Conservation (phyloP, 305 asterid species). For the Fraxinus ornus region DNA sequence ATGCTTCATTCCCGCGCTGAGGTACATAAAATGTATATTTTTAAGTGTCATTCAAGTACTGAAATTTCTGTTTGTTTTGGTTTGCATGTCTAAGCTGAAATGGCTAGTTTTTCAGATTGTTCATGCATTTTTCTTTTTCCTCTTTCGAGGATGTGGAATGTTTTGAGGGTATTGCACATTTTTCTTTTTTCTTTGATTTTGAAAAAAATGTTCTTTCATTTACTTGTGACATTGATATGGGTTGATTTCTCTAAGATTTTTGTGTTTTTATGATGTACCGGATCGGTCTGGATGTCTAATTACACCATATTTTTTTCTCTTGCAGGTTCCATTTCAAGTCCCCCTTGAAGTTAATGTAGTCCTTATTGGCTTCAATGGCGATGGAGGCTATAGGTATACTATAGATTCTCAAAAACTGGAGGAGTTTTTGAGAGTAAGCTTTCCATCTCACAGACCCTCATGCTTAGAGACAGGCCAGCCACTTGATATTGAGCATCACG, state of each 20-base stretch:
- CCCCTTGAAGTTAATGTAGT: slow-evolving; percentile 96
- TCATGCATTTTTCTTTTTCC: background rate
- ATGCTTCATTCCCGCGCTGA: slow-evolving; percentile 96
- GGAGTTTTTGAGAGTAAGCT: slow-evolving; percentile 81
- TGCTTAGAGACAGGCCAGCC: slow-evolving; percentile 94
- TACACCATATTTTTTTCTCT: slow-evolving; percentile 11
- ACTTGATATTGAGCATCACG: slow-evolving; percentile 91
- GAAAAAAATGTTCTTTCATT: background rate
- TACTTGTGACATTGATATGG: background rate
- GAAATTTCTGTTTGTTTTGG: background rate
- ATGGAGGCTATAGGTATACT: slow-evolving; percentile 84
- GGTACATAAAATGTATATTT: slow-evolving; percentile 37
- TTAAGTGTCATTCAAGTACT: background rate
- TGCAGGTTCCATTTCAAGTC: slow-evolving; percentile 97
- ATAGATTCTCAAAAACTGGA: slow-evolving; percentile 80
- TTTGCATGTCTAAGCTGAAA: background rate
- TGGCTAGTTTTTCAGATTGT: background rate
- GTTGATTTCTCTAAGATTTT: background rate
- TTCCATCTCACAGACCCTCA: slow-evolving; percentile 87
- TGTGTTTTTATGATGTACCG: background rate
- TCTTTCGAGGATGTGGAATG: background rate
- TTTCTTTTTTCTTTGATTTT: background rate
- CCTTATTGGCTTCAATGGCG: slow-evolving; percentile 84
- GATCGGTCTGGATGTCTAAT: background rate
- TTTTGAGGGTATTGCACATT: background rate